Base-by-base conservation (phyloP, 768 basidiomycete species). In the Leucogyrophana mollusca region DNA sequence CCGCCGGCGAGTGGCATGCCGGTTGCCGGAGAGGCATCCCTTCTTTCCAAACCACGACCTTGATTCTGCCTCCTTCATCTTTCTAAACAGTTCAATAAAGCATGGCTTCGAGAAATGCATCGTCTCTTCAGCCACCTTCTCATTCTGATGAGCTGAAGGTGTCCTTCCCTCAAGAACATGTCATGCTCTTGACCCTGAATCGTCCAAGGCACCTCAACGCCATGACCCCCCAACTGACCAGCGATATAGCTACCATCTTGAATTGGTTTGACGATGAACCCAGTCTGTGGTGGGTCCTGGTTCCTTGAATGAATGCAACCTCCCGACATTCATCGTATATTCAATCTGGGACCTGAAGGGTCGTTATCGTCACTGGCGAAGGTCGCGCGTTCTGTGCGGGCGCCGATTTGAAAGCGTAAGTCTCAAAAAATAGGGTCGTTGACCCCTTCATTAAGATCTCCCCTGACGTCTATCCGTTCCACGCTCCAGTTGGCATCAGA, bases 321-420 rank as follows among this genome's bases (percentile, higher is more conserved):
- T 18, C 24, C 16, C 22, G 27, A 30, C 9, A 9, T 24, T 17
- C 45, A 21, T 7, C 20, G 23, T 46, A 34, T 22, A 13, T 13
- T 35, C 23, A 36, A 30, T 27, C 4, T 6, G 37, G 43, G 23
- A 47, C 36, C 21, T 43, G 27, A 58, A 90, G 88, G 89, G 85
- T 86, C 9, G 78, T 73, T 30, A 73, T 92, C 54, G 60, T 91
- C 39, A 90, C 88, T 39, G 89, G 88, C 18, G 73, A 77, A 50
- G 88, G 88, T 9, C 77, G 80, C 35, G 58, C 75, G 1, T 92
- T 92, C 65, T 90, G 87, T 54, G 87, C 87, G 13, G 90, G 89
- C 13, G 86, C 85, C 32, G 90, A 91, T 62, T 72, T 91, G 40
- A 82, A 82, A 66, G 78, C 77, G 86, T 87, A 59, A 47, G 81